Conservation (phyloP, 495 filamentous ascomycete species). For the Trichoderma orchidacearum region DNA sequence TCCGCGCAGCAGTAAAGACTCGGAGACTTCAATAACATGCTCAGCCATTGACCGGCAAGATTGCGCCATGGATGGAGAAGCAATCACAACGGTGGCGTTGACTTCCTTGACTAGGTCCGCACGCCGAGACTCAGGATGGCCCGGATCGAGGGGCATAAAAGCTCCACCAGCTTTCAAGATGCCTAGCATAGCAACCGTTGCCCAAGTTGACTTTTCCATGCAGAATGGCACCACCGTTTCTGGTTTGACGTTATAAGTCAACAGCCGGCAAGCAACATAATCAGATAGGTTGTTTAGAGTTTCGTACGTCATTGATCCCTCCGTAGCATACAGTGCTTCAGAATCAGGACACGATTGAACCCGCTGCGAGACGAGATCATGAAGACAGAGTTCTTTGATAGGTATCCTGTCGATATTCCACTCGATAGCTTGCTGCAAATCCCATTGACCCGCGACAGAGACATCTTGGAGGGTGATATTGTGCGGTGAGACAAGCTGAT, state of each 20-base stretch:
- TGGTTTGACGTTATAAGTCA: not conserved
- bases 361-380: not conserved
- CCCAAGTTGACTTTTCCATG: constrained; percentile 1
- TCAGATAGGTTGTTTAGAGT: not conserved
- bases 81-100: not conserved
- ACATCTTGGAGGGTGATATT: not conserved
- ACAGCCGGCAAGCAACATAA: not conserved
- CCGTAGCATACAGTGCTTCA: not conserved
- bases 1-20: not conserved
- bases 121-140: not conserved
- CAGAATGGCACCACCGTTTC: not conserved
- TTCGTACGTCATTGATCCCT: not conserved
- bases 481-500: not conserved
- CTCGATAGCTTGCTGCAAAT: not conserved
- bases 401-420: not conserved
- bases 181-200: not conserved
- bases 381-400: not conserved
- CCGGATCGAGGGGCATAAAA: not conserved
- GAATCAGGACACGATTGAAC: not conserved
- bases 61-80: not conserved
- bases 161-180: not conserved
- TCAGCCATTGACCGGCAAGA: not conserved
- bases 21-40: not conserved
- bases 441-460: not conserved
- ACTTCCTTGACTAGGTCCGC: not conserved